These are phyloP conservation scores for Capsicum rhomboideum DNA, from an alignment of 257 asterid species.

Conservation along the genomic window DNA sequence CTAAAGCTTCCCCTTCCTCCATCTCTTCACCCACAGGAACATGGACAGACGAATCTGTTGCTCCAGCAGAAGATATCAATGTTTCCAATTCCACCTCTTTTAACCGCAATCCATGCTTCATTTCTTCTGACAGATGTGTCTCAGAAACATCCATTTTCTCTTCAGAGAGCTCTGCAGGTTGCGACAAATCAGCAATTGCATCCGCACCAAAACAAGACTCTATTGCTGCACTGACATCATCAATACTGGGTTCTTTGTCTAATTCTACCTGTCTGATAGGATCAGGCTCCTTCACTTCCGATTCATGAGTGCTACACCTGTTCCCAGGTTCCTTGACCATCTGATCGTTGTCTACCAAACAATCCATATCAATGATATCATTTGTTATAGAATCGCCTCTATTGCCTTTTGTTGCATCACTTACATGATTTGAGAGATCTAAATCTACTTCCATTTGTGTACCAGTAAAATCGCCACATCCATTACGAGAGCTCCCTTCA, in stretches of 20 bases:
- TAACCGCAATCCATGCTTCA: slow-evolving; percentile 46
- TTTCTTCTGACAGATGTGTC: slow-evolving; percentile 20
- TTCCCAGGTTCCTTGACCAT: slow-evolving; percentile 17
- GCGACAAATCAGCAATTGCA: slow-evolving; percentile 25
- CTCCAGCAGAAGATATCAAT: slow-evolving; percentile 34
- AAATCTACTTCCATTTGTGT: slow-evolving; percentile 9
- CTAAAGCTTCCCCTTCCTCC: slow-evolving; percentile 82
- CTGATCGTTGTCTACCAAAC: slow-evolving; percentile 16
- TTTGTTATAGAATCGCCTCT: slow-evolving; percentile 16
- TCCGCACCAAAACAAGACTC: slow-evolving; percentile 37
- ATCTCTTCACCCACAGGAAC: slow-evolving; percentile 33
- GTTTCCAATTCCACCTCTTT: slow-evolving; percentile 72
- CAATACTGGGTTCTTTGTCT: slow-evolving; percentile 17
- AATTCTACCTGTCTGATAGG: slow-evolving; percentile 13
- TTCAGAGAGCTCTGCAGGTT: slow-evolving; percentile 14
- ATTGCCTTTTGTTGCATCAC: slow-evolving; percentile 6
- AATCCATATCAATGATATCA: slow-evolving; percentile 9
- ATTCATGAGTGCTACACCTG: slow-evolving; percentile 3
- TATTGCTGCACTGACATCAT: slow-evolving; percentile 35
- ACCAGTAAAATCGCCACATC: slow-evolving; percentile 7
- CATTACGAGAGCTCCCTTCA: slow-evolving; percentile 6
- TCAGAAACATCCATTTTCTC: slow-evolving; percentile 16
- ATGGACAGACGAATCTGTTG: slow-evolving; percentile 17
- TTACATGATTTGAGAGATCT: slow-evolving; percentile 7
- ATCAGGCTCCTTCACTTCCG: slow-evolving; percentile 24